Percentiles rank a stretch among this genome's conserved stretches.
Conservation (phyloP, 129 eudicot species). For the Tagetes patula region DNA sequence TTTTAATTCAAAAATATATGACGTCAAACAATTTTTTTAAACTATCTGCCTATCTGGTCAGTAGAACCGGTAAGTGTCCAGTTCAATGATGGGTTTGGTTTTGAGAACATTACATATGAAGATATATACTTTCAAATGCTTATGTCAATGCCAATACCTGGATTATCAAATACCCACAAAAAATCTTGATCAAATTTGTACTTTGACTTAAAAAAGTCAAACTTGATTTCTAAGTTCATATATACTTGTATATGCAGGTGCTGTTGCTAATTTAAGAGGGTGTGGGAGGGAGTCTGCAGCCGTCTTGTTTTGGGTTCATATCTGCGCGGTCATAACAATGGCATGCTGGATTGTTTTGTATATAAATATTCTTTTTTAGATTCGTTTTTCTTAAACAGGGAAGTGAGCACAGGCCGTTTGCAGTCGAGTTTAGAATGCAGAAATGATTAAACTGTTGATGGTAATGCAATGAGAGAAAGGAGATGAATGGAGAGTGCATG, state of each 20-base stretch:
- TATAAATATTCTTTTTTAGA: constrained; percentile 66
- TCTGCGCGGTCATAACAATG: constrained; percentile 84
- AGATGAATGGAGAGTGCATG: constrained; percentile 20
- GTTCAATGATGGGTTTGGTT: no score
- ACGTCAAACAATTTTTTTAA: no score
- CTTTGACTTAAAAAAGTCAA: not conserved
- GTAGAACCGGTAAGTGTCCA: no score
- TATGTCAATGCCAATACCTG: constrained; percentile 49
- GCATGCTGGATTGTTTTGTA: constrained; percentile 94
- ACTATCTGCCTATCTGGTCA: no score
- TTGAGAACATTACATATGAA: no score
- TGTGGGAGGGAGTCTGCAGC: constrained; percentile 96
- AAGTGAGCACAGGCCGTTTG: not conserved
- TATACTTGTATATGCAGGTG: constrained; percentile 48
- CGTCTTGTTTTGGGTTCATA: constrained; percentile 95
- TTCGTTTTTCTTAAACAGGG: not conserved
- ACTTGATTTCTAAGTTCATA: not conserved
- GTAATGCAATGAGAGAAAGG: not conserved
- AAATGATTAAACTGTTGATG: constrained; percentile 8
- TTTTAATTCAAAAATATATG: no score
- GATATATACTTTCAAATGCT: not conserved
- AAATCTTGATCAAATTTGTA: not conserved
- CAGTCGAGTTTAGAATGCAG: constrained; percentile 19
- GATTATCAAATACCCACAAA: not conserved
- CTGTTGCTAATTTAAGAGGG: constrained; percentile 92